Evolutionary conservation across 2,329 filamentous ascomycete genomes (phyloP), one percentile per base, ranked within the genome.

Genomic region (Neonectria coccinea): DNA sequence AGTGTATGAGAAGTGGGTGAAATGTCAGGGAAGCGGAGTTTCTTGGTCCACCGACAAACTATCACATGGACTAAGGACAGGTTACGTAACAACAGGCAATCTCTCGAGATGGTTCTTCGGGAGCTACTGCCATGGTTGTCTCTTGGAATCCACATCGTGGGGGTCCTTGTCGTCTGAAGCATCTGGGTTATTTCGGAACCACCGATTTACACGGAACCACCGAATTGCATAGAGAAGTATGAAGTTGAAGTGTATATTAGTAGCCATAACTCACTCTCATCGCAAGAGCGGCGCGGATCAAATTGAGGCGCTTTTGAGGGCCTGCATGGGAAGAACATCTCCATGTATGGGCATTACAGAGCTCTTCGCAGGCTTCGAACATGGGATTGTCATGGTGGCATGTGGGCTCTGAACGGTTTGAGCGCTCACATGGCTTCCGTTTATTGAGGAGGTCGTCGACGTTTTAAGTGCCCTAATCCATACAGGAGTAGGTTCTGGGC

Each of bases 41-140:
- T n/a, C 16, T 31, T 50, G 45, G 25, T n/a, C 22, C 14, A 27
- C 22, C 9, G 45, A 27, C 45, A 48, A 14, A 29, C 12, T 29
- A 25, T 29, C 27, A 50, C 27, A 31, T 18, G 47, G 47, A 7
- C 47, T 9, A 18, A n/a, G n/a, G 8, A 5, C 5, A 50, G 16
- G 16, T 33, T 50, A 50, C 47, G 47, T 50, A 50, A 50, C 47
- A n/a, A 50, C n/a, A 16, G 18, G 16, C 45, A 12, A 10, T 18
- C 47, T 11, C 9, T 31, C 27, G 2, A 7, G 9, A 18, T 27
- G 8, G 16, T 18, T 33, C 27, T 20, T 50, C 27, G 47, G 47
- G 47, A 31, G 47, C 45, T 48, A n/a, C 22, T 27, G 45, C 25
- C 10, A 48, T 48, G 6, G 6, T 27, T 27, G 22, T 7, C 4